Evolutionary conservation across 2,329 filamentous ascomycete species (phyloP), one percentile per base, ranked within the genome.

Genomic region (Fusarium oxysporum): DNA sequence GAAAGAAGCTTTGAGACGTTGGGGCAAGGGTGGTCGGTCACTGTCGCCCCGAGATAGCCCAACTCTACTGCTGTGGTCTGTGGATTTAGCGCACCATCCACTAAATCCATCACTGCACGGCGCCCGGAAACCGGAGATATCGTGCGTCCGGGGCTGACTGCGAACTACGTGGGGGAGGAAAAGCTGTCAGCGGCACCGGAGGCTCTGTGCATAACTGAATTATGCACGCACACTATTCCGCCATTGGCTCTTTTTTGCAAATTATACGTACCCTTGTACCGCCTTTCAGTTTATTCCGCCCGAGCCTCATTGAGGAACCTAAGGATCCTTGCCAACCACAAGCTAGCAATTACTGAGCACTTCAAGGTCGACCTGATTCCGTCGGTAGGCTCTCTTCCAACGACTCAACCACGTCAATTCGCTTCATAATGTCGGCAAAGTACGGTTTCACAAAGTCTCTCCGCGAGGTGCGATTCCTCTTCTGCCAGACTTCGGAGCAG

Each of bases 401-500:
- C 58, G 48, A 63, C 33, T 43, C 45, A 54, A 55, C 43, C 48
- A 55, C 30, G 32, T 38, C 53, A 58, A 64, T 45, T 40, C 48
- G 44, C 53, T 30, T 45, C 45, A 87, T 77, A 75, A 98, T 98
- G 96, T 94, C 95, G 77, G 87, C 89, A 85, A 97, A 96, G 88
- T 98, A 97, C 86, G 94, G 91, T 78, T 99, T 99, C 86, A 89
- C 91, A 77, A 92, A 94, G 83, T 87, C 91, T 76, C 88, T 99
- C 82, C 97, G 95, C 89, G 96, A 99, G 89, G 89, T 99, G 82
- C 93, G 96, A 82, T 99, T 99, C 86, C 89, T 97, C 79, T 96
- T 98, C 86, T 98, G 96, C 88, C 96, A 98, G 86, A 95, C 94
- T 59, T 93, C 93, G 75, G 93, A 97, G 82, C 92, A 94, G 82